Evolutionary conservation across 495 filamentous ascomycete genomes (phyloP).

Genomic region (Penicillium malachiteum): DNA sequence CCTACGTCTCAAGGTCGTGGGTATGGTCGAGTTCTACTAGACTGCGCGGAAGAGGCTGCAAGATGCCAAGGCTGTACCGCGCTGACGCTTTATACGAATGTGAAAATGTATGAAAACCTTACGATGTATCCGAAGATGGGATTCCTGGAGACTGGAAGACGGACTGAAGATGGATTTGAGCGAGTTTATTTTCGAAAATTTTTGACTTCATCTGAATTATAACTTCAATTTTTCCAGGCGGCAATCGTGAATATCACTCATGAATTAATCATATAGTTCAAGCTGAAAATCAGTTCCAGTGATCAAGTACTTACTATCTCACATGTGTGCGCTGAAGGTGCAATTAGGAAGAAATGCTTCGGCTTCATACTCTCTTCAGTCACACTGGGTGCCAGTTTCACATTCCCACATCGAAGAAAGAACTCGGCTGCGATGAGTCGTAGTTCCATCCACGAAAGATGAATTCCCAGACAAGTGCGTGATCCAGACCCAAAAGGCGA

Average conservation of each 20-base stretch:
- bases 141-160: constrained; percentile 31
- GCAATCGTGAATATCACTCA: too few relatives aligned
- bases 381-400: not conserved
- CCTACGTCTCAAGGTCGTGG: constrained; percentile 28
- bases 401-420: not conserved
- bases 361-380: not conserved
- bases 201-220: too few relatives aligned
- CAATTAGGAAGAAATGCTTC: not conserved
- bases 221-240: too few relatives aligned
- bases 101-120: constrained; percentile 40
- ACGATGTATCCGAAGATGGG: constrained; percentile 32
- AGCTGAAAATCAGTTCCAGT: too few relatives aligned
- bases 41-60: constrained; percentile 13
- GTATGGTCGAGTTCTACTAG: constrained; percentile 32
- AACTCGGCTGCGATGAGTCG: not conserved
- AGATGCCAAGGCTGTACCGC: constrained; percentile 1
- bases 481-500: constrained; percentile 3
- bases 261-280: too few relatives aligned
- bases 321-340: not conserved
- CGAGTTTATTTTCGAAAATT: constrained; percentile 31
- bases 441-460: not conserved
- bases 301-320: not conserved
- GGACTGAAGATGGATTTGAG: constrained; percentile 30
- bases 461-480: constrained; percentile 2
- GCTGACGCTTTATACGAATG: constrained; percentile 35